Evolutionary conservation across 1,139 yeast genomes (phyloP).

Genomic region (Lodderomyces margitis): DNA sequence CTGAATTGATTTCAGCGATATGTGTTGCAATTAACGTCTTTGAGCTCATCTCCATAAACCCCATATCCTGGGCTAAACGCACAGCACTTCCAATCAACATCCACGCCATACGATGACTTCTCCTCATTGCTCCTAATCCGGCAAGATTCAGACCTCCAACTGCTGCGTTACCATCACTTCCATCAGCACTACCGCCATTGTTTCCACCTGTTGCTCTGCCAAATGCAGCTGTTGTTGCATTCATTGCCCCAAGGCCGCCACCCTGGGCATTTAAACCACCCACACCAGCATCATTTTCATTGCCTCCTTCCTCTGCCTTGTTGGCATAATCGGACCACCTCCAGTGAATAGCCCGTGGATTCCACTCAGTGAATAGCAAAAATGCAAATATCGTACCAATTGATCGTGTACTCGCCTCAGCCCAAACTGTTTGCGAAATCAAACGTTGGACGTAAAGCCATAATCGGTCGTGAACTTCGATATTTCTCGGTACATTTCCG

Average conservation of each 20-base stretch:
- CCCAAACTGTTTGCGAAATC: constrained; percentile 90
- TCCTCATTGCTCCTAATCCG: constrained; percentile 80
- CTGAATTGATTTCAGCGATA: constrained; percentile 74
- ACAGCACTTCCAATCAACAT: constrained; percentile 88
- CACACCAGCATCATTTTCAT: constrained; percentile 8
- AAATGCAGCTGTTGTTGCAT: neutral
- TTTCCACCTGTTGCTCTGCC: constrained; percentile 9
- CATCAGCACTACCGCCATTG: constrained; percentile 3
- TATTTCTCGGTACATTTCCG: constrained; percentile 42
- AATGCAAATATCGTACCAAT: constrained; percentile 86
- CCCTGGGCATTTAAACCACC: constrained; percentile 1
- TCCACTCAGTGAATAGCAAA: constrained; percentile 90
- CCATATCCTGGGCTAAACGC: constrained; percentile 84
- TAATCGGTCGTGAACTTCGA: constrained; percentile 69
- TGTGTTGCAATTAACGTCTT: constrained; percentile 81
- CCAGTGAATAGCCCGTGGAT: constrained; percentile 91
- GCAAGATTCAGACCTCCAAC: constrained; percentile 46
- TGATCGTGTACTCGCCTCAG: constrained; percentile 85
- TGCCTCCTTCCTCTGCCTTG: constrained; percentile 39
- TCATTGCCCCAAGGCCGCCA: neutral
- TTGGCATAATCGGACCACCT: constrained; percentile 87
- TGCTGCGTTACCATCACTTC: constrained; percentile 1
- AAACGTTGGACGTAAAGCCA: constrained; percentile 84
- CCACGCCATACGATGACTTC: constrained; percentile 92
- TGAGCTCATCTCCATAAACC: constrained; percentile 70